Evolutionary conservation across 257 asterid genomes (phyloP).

Genomic region (Solanum pennellii): DNA sequence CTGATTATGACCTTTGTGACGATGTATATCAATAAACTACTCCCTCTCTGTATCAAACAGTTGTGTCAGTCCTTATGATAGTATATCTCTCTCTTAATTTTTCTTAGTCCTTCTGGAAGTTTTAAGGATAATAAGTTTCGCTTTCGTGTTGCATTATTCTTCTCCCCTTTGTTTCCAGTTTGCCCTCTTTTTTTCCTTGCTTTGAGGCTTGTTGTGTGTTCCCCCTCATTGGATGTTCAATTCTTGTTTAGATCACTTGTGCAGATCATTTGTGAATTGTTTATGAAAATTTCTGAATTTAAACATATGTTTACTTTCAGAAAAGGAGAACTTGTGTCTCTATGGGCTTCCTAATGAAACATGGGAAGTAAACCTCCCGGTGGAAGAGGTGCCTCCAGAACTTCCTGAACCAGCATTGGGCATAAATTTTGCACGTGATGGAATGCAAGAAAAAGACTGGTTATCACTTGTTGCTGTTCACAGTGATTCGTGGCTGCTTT

Average conservation of each 20-base stretch:
- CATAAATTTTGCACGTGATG: conserved; percentile 89
- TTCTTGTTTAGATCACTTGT: neutral
- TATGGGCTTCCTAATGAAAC: conserved; percentile 83
- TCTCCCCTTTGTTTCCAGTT: neutral
- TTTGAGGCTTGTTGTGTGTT: neutral
- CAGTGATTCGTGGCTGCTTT: conserved; percentile 91
- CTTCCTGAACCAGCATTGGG: conserved; percentile 97
- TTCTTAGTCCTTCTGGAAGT: neutral
- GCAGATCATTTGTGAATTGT: neutral
- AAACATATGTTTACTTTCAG: conserved; percentile 12
- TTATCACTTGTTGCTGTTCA: conserved; percentile 86
- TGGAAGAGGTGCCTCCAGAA: conserved; percentile 95
- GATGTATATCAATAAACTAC: neutral
- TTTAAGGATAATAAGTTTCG: neutral
- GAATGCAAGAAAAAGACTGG: conserved; percentile 85
- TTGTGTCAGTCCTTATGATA: neutral
- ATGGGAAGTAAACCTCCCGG: conserved; percentile 92
- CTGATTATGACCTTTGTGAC: neutral
- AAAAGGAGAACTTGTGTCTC: conserved; percentile 87
- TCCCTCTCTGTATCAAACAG: neutral
- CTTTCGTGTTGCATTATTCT: neutral
- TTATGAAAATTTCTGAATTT: neutral
- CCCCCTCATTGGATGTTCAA: neutral
- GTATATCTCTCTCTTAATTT: neutral
- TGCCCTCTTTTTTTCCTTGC: neutral